Conservation (phyloP, 768 basidiomycete genomes). For the Cystoderma amianthinum region DNA sequence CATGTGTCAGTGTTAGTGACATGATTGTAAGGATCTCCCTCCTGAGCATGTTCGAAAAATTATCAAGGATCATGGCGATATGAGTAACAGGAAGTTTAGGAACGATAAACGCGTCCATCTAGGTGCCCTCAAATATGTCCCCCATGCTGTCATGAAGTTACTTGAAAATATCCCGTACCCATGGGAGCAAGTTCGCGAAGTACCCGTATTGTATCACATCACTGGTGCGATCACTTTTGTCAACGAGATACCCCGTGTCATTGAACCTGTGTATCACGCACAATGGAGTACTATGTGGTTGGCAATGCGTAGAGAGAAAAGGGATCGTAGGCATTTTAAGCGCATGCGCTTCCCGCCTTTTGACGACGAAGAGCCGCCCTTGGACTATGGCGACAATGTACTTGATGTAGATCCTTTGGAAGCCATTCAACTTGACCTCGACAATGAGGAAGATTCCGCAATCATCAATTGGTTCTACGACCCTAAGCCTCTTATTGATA, state of each 20-base stretch:
- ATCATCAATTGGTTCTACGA: constrained; percentile 99
- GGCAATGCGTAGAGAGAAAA: constrained; percentile 97
- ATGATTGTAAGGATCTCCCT: constrained; percentile 69
- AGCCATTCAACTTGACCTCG: constrained; percentile 94
- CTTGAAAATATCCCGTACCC: constrained; percentile 97
- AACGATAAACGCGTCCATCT: constrained; percentile 99
- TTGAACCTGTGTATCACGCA: constrained; percentile 97
- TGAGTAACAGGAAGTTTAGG: constrained; percentile 98
- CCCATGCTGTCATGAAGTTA: constrained; percentile 98
- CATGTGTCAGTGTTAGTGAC: constrained; percentile 9
- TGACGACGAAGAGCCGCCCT: constrained; percentile 97
- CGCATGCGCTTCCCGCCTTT: constrained; percentile 99
- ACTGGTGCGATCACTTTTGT: constrained; percentile 99
- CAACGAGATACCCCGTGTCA: constrained; percentile 94
- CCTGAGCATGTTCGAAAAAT: constrained; percentile 99
- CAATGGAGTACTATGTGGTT: constrained; percentile 99
- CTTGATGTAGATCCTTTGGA: constrained; percentile 97
- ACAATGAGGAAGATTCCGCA: constrained; percentile 84
- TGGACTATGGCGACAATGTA: constrained; percentile 99
- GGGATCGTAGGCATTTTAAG: constrained; percentile 98
- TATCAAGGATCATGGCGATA: constrained; percentile 98
- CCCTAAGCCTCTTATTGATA: constrained; percentile 88
- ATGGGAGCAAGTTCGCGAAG: constrained; percentile 99
- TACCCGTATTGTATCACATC: constrained; percentile 97
- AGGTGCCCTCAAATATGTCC: constrained; percentile 96